Conservation (phyloP, 2,329 filamentous ascomycete species). For the Ophiostoma perfectum region DNA sequence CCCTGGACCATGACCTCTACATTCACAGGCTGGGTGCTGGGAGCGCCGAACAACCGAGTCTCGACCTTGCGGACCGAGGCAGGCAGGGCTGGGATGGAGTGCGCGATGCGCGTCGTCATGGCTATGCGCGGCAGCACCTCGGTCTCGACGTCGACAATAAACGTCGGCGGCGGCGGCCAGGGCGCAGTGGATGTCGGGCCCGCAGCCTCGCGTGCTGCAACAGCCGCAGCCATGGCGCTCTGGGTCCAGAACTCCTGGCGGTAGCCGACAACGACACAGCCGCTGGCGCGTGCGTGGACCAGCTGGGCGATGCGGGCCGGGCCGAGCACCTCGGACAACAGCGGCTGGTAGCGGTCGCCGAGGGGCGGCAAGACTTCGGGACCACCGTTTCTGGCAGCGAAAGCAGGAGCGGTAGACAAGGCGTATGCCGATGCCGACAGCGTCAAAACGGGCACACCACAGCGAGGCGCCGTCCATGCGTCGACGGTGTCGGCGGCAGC, state of each 20-base stretch:
- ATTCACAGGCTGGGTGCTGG: constrained; percentile 31
- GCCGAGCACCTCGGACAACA: constrained; percentile 35
- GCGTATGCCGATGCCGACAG: constrained; percentile 40
- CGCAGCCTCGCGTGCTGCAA: constrained; percentile 14
- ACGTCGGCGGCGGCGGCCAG: constrained; percentile 26
- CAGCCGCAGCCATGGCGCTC: neutral
- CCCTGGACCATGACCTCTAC: constrained; percentile 34
- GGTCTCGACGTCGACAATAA: constrained; percentile 36
- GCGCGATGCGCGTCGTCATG: constrained; percentile 35
- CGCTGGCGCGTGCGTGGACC: constrained; percentile 37
- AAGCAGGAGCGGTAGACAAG: constrained; percentile 24
- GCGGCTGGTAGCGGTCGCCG: constrained; percentile 39
- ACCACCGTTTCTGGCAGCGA: constrained; percentile 1
- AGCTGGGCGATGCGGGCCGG: constrained; percentile 37
- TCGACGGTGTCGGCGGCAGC: neutral
- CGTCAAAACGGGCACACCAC: constrained; percentile 35
- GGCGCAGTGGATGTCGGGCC: neutral
- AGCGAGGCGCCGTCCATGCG: constrained; percentile 17
- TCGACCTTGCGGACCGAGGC: constrained; percentile 15
- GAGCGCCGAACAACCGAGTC: constrained; percentile 8
- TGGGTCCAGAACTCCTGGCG: constrained; percentile 37
- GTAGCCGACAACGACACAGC: constrained; percentile 36
- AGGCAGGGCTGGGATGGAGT: constrained; percentile 14
- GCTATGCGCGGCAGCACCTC: constrained; percentile 38
- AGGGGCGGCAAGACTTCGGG: constrained; percentile 29